Conservation (phyloP, 306 rosid genomes). For the Astragalus membranaceus region DNA sequence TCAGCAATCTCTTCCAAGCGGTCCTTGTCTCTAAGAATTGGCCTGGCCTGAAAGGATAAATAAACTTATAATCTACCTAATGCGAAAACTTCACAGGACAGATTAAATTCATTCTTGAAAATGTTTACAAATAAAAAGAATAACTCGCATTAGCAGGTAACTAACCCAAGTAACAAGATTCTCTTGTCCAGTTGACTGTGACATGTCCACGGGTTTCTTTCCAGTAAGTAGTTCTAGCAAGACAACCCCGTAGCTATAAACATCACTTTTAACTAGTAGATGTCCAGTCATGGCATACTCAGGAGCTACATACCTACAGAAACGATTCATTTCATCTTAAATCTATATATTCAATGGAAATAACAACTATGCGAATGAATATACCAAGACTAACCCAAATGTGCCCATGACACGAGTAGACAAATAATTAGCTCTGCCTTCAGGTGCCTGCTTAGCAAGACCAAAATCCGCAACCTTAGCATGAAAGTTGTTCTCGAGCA, state of each 20-base stretch:
- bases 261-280: constrained; percentile 96
- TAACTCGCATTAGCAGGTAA: constrained; percentile 17
- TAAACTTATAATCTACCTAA: constrained; percentile 5
- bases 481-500: constrained; percentile 83
- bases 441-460: constrained; percentile 97
- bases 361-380: background rate
- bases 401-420: constrained; percentile 99
- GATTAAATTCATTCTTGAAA: background rate
- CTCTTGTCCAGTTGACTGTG: constrained; percentile 91
- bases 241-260: constrained; percentile 96
- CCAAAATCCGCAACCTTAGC: constrained; percentile 99
- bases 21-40: constrained; percentile 90
- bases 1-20: constrained; percentile 82
- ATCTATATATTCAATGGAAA: constrained; percentile 5
- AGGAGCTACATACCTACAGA: constrained; percentile 86
- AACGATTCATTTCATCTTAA: constrained; percentile 24
- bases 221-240: constrained; percentile 88
- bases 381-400: constrained; percentile 69
- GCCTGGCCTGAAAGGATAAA: constrained; percentile 70
- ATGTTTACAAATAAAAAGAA: constrained; percentile 4
- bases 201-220: constrained; percentile 95
- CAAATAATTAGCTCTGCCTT: constrained; percentile 84
- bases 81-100: background rate
- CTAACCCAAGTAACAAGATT: constrained; percentile 98
- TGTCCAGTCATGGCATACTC: constrained; percentile 99